Evolutionary conservation across 768 basidiomycete species (phyloP).

Genomic region (Multifurca ochricompacta): DNA sequence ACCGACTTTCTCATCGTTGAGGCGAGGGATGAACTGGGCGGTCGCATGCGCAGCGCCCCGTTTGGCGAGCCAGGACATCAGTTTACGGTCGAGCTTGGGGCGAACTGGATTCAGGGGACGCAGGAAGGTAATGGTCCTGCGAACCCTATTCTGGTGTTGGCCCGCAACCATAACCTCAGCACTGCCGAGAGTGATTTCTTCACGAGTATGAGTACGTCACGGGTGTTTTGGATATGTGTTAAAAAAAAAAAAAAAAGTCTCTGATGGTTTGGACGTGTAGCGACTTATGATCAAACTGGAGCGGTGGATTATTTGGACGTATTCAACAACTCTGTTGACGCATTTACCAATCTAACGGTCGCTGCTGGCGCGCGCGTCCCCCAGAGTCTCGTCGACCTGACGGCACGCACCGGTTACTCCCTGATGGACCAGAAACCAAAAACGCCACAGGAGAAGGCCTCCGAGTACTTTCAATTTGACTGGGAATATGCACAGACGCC

Average conservation of each 20-base stretch:
- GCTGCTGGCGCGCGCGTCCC: constrained; percentile 37
- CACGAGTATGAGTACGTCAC: constrained; percentile 26
- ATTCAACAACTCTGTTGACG: constrained; percentile 34
- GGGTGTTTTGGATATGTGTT: constrained; percentile 24
- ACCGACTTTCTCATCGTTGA: constrained; percentile 52
- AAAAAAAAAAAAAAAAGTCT: not conserved
- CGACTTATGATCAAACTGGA: constrained; percentile 45
- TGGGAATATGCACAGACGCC: constrained; percentile 49
- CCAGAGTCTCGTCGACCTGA: constrained; percentile 38
- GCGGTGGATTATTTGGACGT: constrained; percentile 38
- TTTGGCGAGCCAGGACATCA: constrained; percentile 35
- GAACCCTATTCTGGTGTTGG: constrained; percentile 51
- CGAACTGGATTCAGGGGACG: constrained; percentile 35
- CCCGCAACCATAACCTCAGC: constrained; percentile 41
- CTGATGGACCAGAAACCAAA: constrained; percentile 38
- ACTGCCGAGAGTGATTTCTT: constrained; percentile 33
- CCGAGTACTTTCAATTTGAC: constrained; percentile 49
- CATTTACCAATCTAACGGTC: constrained; percentile 32
- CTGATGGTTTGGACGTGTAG: constrained; percentile 23
- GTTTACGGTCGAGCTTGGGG: constrained; percentile 37
- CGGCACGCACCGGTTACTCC: constrained; percentile 42
- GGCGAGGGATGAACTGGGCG: constrained; percentile 45
- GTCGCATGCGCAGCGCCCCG: constrained; percentile 38
- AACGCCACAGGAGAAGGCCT: constrained; percentile 40
- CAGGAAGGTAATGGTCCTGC: constrained; percentile 37